A percentile compares a stretch with the other conserved stretches of the same genome.
Conservation (phyloP, 2,329 filamentous ascomycete genomes). For the Ceratocystis smalleyi region DNA sequence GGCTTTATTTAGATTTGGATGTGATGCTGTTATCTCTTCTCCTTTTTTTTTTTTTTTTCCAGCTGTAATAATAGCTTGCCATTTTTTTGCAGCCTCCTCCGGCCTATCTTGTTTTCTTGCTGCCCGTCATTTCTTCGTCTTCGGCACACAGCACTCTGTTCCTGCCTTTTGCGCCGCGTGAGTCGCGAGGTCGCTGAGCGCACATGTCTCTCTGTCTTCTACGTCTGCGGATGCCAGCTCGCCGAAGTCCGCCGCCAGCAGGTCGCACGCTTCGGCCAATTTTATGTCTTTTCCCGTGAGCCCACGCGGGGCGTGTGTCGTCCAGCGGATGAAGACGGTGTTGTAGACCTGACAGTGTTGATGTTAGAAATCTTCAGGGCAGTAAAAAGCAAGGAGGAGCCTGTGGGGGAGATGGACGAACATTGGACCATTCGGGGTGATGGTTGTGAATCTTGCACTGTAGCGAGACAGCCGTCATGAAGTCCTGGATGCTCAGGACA, state of each 20-base stretch:
- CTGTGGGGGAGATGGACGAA: conserved; percentile 23
- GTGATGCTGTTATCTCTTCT: conserved; percentile 15
- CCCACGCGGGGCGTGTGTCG: conserved; percentile 51
- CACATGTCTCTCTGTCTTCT: conserved; percentile 21
- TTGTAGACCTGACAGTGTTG: conserved; percentile 44
- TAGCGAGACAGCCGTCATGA: conserved; percentile 56
- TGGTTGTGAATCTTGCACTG: conserved; percentile 54
- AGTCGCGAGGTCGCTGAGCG: conserved; percentile 32
- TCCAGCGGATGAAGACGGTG: conserved; percentile 55
- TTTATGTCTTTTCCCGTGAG: conserved; percentile 48
- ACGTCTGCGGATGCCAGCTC: conserved; percentile 26
- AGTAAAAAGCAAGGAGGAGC: neutral
- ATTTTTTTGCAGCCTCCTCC: neutral
- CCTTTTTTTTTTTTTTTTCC: conserved; percentile 19
- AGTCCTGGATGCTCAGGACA: conserved; percentile 32
- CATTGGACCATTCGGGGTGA: conserved; percentile 65
- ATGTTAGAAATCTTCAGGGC: neutral
- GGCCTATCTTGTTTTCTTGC: neutral
- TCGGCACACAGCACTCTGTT: conserved; percentile 38
- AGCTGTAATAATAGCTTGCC: conserved; percentile 16
- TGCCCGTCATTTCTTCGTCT: conserved; percentile 21
- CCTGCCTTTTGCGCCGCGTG: conserved; percentile 31
- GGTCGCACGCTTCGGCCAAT: conserved; percentile 48
- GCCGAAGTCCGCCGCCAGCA: conserved; percentile 39
- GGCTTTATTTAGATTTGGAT: conserved; percentile 9